phyloP scores from a whole-genome alignment of 495 filamentous ascomycete species.

The Xylaria nigripes region DNA sequence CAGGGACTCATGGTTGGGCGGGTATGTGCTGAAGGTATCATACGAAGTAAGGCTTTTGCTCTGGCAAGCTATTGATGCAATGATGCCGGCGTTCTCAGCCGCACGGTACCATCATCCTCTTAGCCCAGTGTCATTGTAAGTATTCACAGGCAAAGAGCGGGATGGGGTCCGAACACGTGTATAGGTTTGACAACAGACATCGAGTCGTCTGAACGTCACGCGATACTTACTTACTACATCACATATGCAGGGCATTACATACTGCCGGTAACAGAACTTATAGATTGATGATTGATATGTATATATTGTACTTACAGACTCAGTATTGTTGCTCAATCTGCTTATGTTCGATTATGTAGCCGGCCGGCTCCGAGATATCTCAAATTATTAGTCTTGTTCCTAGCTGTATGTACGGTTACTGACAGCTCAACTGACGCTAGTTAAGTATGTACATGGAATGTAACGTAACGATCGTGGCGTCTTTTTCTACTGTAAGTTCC shows the following conservation, averaged over 20 bases:
- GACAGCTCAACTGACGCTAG: neutral
- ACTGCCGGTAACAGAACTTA: no score
- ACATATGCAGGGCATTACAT: neutral
- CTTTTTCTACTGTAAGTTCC: neutral
- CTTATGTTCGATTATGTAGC: neutral
- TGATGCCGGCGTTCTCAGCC: constrained; percentile 3
- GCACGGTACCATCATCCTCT: constrained; percentile 1
- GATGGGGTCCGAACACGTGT: neutral
- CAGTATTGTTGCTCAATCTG: neutral
- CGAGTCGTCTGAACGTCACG: neutral
- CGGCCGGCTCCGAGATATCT: neutral
- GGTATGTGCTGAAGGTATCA: no score
- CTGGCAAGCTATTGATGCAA: neutral
- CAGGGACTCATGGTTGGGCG: no score
- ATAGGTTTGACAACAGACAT: neutral
- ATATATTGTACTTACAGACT: no score
- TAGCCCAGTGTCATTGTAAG: neutral
- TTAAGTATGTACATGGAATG: neutral
- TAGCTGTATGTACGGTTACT: neutral
- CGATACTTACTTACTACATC: neutral
- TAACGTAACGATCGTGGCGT: neutral
- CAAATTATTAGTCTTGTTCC: neutral
- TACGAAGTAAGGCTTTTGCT: neutral
- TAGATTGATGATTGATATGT: no score
- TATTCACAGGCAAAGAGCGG: neutral